Conservation (phyloP, 192 early-diverging fungal species). For the Phycomyces blakesleeanus region DNA sequence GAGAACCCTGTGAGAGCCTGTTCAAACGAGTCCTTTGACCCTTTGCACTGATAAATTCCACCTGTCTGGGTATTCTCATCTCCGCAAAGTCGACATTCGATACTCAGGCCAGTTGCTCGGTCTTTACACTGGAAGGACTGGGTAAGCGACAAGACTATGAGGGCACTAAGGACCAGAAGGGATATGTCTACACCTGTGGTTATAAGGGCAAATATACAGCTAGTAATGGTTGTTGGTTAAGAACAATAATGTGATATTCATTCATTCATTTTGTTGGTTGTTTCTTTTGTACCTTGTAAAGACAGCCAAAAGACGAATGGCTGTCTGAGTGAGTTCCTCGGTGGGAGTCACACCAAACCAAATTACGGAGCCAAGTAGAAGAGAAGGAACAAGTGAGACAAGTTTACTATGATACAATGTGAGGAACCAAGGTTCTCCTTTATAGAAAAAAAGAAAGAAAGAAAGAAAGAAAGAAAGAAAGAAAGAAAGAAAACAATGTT, state of each 20-base stretch:
- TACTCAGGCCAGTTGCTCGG: conserved; percentile 37
- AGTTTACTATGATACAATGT: background rate
- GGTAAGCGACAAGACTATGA: conserved; percentile 55
- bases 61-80: conserved; percentile 24
- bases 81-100: conserved; percentile 54
- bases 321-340: conserved; percentile 27
- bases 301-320: conserved; percentile 34
- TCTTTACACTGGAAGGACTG: conserved; percentile 55
- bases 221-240: conserved; percentile 12
- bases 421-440: background rate
- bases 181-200: conserved; percentile 51
- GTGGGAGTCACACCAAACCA: conserved; percentile 30
- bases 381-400: conserved; percentile 11
- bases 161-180: conserved; percentile 46
- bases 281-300: conserved; percentile 28
- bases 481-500: no score
- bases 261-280: conserved; percentile 5
- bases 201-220: conserved; percentile 51
- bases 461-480: no score
- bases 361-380: conserved; percentile 20
- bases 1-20: conserved; percentile 61
- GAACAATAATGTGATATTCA: background rate
- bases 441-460: background rate
- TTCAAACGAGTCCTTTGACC: conserved; percentile 54
- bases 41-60: conserved; percentile 49